phyloP scores from a whole-genome alignment of 2,329 filamentous ascomycete species.

The Cercospora sojina region DNA sequence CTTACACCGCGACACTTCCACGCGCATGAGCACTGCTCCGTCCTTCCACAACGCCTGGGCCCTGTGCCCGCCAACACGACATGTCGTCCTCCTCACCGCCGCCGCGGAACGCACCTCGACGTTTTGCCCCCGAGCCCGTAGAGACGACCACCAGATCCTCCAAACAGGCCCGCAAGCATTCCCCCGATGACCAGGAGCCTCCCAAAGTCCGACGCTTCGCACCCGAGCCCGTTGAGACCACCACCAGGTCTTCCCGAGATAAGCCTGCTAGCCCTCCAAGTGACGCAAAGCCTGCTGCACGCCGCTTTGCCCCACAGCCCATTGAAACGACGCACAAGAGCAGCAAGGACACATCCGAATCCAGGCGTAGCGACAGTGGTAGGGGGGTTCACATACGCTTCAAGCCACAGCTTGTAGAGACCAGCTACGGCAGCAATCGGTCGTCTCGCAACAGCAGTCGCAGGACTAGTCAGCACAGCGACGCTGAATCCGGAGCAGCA shows the following conservation, averaged over 20 bases:
- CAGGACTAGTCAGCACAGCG: conserved; percentile 23
- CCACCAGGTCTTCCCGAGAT: conserved; percentile 54
- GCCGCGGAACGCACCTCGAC: conserved; percentile 20
- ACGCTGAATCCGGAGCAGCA: conserved; percentile 19
- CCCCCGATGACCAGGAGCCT: conserved; percentile 18
- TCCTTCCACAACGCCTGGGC: conserved; percentile 22
- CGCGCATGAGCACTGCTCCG: conserved; percentile 29
- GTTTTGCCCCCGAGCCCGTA: conserved; percentile 37
- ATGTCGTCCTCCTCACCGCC: conserved; percentile 18
- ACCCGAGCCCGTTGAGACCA: conserved; percentile 71
- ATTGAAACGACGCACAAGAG: conserved; percentile 41
- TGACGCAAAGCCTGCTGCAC: conserved; percentile 22
- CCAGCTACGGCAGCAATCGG: conserved; percentile 32
- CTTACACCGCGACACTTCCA: conserved; percentile 10
- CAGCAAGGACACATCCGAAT: conserved; percentile 29
- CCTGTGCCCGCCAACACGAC: conserved; percentile 20
- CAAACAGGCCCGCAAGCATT: conserved; percentile 11
- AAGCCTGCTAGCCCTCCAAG: conserved; percentile 23
- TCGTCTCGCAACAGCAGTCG: conserved; percentile 23
- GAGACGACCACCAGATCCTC: conserved; percentile 27
- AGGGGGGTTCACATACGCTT: conserved; percentile 30
- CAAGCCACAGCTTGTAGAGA: conserved; percentile 38
- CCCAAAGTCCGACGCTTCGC: conserved; percentile 54
- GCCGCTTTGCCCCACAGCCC: conserved; percentile 39
- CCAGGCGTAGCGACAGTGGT: conserved; percentile 7